Conservation (phyloP, 2,329 filamentous ascomycete genomes). For the Stagonosporopsis vannaccii region DNA sequence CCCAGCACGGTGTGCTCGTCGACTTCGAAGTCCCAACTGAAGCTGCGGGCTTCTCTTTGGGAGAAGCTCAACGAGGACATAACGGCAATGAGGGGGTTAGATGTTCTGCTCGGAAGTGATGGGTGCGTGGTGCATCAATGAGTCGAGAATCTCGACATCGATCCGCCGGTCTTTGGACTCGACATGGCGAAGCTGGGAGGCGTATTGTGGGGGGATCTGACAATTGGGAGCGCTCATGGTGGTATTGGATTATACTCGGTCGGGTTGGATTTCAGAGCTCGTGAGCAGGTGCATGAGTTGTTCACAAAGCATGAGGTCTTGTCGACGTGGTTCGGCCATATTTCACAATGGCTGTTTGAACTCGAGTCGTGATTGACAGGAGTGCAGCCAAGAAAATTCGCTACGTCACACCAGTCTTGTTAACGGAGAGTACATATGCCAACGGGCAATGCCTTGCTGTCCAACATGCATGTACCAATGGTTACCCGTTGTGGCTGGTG, state of each 20-base stretch:
- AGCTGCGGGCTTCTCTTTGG: constrained; percentile 29
- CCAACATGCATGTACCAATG: not conserved
- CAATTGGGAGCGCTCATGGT: not conserved
- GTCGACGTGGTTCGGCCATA: too few species aligned
- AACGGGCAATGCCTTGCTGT: not conserved
- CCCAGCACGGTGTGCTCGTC: constrained; percentile 31
- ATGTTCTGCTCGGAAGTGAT: not conserved
- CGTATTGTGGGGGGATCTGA: not conserved
- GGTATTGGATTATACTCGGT: not conserved
- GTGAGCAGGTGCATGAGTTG: too few species aligned
- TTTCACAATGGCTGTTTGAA: too few species aligned
- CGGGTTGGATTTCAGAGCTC: not conserved
- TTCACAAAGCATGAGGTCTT: too few species aligned
- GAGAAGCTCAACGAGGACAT: constrained; percentile 16
- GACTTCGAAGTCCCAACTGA: constrained; percentile 46
- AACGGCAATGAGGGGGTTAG: not conserved
- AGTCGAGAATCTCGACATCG: not conserved
- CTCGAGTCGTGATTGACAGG: not conserved
- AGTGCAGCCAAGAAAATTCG: too few species aligned
- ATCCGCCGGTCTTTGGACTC: not conserved
- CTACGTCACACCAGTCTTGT: not conserved
- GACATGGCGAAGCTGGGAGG: not conserved
- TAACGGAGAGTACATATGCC: not conserved
- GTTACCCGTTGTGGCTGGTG: not conserved
- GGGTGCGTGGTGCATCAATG: not conserved